Evolutionary conservation across 2,329 filamentous ascomycete genomes (phyloP), one percentile per base, ranked within the genome.

Genomic region (Calonectria pauciramosa): DNA sequence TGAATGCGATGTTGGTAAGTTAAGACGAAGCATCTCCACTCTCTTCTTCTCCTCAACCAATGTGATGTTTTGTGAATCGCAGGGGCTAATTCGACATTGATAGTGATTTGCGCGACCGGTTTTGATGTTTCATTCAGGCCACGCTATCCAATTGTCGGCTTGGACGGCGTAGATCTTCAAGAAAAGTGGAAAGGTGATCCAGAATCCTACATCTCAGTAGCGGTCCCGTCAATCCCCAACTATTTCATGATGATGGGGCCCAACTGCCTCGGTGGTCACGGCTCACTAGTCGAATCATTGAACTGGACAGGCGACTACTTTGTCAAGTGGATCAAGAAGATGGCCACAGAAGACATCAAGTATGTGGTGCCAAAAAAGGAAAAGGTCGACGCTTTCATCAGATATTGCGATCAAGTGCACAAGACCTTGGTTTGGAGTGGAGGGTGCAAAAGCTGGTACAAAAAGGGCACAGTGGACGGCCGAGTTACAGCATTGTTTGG

Each of bases 51-150:
- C 18, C 9, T 9, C 11, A 4, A 9, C 13, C 2, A 41, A 38
- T 16, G 20, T 44, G 18, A 44, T 20, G 3, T 10, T 44, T 20
- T 20, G 1, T n/a, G 18, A n/a, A 26, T 1, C 2, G 13, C 9
- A 47, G 51, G n/a, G 16, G 9, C 52, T 13, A 30, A 63, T 2
- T 23, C 20, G 14, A 63, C 23, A 63, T 23, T 7, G 18, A 23
- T 28, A 79, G 78, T 92, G 28, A 83, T 92, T 26, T 91, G 90
- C 71, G 90, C 90, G 20, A 91, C 89, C 0, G 89, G 90, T 2
- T 91, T 90, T 75, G 87, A 91, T 75, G 87, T 87, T 9, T 90
- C 88, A 0, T 90, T 90, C 80, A 80, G 85, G 1, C 89, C 90
- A 3, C 85, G 86, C 0, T 91, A 90, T 72, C 85, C 86, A 11